Evolutionary conservation across 192 early-diverging fungal genomes (phyloP).

Genomic region (Bifiguratus adelaidae): DNA sequence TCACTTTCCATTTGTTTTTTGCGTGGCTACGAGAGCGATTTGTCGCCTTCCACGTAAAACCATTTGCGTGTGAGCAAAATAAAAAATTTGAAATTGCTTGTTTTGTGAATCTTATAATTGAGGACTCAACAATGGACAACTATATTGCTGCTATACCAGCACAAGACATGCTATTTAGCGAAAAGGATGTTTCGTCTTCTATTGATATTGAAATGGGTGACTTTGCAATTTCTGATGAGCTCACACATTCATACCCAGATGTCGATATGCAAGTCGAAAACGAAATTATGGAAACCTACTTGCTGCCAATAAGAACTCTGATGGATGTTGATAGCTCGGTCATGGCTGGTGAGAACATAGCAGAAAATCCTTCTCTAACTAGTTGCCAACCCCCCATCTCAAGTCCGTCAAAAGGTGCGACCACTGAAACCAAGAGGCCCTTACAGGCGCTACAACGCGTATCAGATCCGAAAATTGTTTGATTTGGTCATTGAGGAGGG

Average conservation of each 20-base stretch:
- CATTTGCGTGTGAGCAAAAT: slow-evolving; percentile 1
- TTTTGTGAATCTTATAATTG: too few relatives aligned
- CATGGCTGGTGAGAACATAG: too few relatives aligned
- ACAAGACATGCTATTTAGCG: too few relatives aligned
- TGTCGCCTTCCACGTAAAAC: background rate
- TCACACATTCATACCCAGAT: slow-evolving; percentile 1
- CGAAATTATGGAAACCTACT: too few relatives aligned
- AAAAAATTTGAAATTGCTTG: slow-evolving; percentile 2
- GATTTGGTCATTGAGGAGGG: slow-evolving; percentile 7
- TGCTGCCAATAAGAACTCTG: too few relatives aligned
- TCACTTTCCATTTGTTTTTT: slow-evolving; percentile 1
- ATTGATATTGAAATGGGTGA: background rate
- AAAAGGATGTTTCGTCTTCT: background rate
- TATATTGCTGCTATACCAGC: background rate
- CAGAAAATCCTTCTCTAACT: too few relatives aligned
- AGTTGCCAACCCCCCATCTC: too few relatives aligned
- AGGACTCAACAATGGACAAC: slow-evolving; percentile 2
- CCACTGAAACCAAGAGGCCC: too few relatives aligned
- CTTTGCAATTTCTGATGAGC: background rate
- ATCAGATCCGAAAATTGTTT: slow-evolving; percentile 5
- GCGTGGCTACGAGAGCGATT: background rate
- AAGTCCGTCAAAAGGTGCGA: too few relatives aligned
- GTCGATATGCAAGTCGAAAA: background rate
- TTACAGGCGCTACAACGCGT: background rate
- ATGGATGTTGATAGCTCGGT: too few relatives aligned